phyloP scores from a whole-genome alignment of 768 basidiomycete species.

The Mycena pura region DNA sequence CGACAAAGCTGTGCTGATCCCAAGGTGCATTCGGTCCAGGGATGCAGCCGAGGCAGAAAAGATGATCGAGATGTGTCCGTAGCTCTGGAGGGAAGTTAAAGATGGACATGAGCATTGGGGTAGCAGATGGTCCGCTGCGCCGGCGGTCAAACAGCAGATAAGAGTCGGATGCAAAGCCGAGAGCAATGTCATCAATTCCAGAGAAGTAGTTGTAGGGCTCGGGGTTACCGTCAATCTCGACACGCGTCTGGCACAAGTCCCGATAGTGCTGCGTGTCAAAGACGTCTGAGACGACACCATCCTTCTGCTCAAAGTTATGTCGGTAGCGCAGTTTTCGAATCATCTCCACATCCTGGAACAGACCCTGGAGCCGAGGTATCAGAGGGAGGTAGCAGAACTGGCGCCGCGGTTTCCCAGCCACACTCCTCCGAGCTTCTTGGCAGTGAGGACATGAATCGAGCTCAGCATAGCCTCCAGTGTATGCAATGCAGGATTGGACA shows the following conservation, averaged over 20 bases:
- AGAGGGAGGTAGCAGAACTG: constrained; percentile 36
- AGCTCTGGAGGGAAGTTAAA: too few species aligned
- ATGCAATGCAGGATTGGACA: constrained; percentile 41
- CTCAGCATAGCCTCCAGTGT: constrained; percentile 29
- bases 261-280: constrained; percentile 44
- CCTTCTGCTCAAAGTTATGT: constrained; percentile 9
- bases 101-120: too few species aligned
- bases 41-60: constrained; percentile 42
- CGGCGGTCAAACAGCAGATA: constrained; percentile 45
- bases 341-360: constrained; percentile 18
- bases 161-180: constrained; percentile 52
- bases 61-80: too few species aligned
- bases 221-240: constrained; percentile 35
- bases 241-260: constrained; percentile 25
- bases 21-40: constrained; percentile 40
- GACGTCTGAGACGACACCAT: constrained; percentile 36
- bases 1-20: neutral
- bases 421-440: constrained; percentile 18
- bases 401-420: constrained; percentile 15
- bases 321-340: constrained; percentile 24
- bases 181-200: constrained; percentile 47
- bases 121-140: constrained; percentile 39
- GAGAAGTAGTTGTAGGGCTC: constrained; percentile 42
- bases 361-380: constrained; percentile 35
- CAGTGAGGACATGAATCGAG: constrained; percentile 28